phyloP scores from a whole-genome alignment of 495 filamentous ascomycete species.

The Cudoniella acicularis region DNA sequence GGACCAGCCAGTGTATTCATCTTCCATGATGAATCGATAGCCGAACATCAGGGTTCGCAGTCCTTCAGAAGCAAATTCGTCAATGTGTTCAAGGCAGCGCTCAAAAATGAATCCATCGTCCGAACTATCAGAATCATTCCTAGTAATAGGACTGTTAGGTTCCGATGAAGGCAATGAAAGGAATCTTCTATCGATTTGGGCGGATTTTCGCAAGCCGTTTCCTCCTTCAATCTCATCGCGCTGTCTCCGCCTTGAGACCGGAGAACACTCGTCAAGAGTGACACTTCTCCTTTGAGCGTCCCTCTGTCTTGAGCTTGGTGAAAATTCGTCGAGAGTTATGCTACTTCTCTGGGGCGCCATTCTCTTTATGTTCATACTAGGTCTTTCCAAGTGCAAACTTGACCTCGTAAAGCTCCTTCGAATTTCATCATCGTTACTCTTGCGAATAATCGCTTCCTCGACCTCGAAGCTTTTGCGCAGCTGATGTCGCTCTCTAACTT shows the following conservation, averaged over 20 bases:
- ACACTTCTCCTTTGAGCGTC: not conserved
- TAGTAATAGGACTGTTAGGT: not conserved
- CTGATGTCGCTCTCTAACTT: not conserved
- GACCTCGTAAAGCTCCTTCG: not conserved
- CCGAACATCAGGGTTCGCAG: slow-evolving; percentile 82
- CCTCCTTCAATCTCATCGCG: not conserved
- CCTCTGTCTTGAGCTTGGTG: too few species aligned
- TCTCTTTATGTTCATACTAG: not conserved
- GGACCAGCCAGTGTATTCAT: slow-evolving; percentile 74
- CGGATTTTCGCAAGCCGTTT: not conserved
- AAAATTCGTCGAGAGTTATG: not conserved
- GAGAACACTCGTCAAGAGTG: not conserved
- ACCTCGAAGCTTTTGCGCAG: not conserved
- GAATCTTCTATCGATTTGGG: not conserved
- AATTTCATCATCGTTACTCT: not conserved
- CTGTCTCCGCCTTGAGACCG: too few species aligned
- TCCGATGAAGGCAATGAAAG: not conserved
- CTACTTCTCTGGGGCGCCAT: not conserved
- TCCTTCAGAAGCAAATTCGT: slow-evolving; percentile 88
- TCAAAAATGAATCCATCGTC: slow-evolving; percentile 55
- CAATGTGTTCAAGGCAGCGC: slow-evolving; percentile 79
- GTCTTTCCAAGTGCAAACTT: not conserved
- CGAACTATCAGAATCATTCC: slow-evolving; percentile 21
- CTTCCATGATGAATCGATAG: slow-evolving; percentile 69
- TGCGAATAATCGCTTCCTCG: not conserved